Percentiles rank a stretch among this genome's conserved stretches.
These are phyloP conservation scores for Osmanthus fragrans DNA, from an alignment of 257 asterid species.

Conservation along the genomic window DNA sequence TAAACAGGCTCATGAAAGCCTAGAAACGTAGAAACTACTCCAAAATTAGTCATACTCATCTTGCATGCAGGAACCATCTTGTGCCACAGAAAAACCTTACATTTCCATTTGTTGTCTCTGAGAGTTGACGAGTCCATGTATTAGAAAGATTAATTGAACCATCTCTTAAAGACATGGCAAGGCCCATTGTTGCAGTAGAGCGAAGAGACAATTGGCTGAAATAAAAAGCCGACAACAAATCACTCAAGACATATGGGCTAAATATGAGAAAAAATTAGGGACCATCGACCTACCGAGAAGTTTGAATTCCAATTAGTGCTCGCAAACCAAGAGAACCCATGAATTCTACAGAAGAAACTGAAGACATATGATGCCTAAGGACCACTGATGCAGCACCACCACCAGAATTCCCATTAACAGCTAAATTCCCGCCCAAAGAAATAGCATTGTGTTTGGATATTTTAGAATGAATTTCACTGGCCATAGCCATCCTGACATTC, in stretches of 20 bases:
- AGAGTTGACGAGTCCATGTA: slow-evolving; percentile 85
- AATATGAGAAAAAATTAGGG: slow-evolving; percentile 13
- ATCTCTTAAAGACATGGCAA: slow-evolving; percentile 80
- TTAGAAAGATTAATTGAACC: slow-evolving; percentile 91
- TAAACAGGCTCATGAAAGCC: slow-evolving; percentile 14
- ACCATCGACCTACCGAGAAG: slow-evolving; percentile 60
- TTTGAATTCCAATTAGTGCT: slow-evolving; percentile 75
- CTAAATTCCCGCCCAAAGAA: slow-evolving; percentile 81
- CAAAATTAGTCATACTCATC: not conserved
- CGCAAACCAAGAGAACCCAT: slow-evolving; percentile 83
- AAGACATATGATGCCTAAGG: slow-evolving; percentile 76
- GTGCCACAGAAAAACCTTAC: slow-evolving; percentile 41
- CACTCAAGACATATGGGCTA: slow-evolving; percentile 12
- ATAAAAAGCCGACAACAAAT: slow-evolving; percentile 22
- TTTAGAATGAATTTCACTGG: slow-evolving; percentile 81
- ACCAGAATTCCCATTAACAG: slow-evolving; percentile 65
- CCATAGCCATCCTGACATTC: slow-evolving; percentile 86
- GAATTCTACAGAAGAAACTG: slow-evolving; percentile 68
- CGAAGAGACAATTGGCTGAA: slow-evolving; percentile 80
- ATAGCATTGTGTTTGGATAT: slow-evolving; percentile 65
- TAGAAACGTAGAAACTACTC: slow-evolving; percentile 12
- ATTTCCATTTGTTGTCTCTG: slow-evolving; percentile 71
- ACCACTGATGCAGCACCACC: slow-evolving; percentile 79
- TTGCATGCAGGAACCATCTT: not conserved
- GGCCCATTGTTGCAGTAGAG: slow-evolving; percentile 77